Base-by-base conservation (phyloP, 257 asterid species). In the Solanum pinnatisectum region DNA sequence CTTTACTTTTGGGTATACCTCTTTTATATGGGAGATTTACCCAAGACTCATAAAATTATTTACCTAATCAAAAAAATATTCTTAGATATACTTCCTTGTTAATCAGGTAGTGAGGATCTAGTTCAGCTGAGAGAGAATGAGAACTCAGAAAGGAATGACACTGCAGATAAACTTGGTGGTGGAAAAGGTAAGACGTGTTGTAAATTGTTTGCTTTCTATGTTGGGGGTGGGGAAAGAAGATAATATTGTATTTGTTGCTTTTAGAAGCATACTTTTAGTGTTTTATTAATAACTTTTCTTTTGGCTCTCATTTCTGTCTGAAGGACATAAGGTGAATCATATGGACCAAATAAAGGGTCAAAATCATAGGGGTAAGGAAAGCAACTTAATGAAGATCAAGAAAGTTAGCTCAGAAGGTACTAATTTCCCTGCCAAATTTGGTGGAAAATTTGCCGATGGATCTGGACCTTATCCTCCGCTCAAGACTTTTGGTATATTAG, bases 401-500 rank as follows among this genome's bases (percentile, higher is more conserved):
- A 92, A 91, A 68, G 46, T 90, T 68, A 89, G 87, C 59, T 65
- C 90, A 3, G 90, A 91, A 81, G 88, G 49, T 70, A 67, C 78
- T 40, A 91, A 65, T 16, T 36, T 83, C 70, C 88, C 88, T 86
- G 32, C 92, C 70, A 91, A 92, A 89, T 77, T 88, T 46, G 92
- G 88, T 56, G 87, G 86, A 86, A 93, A 91, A 81, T 83, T 72
- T 63, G 82, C 87, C 12, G 95, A 92, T 83, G 94, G 87, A 9
- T 42, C 89, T 72, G 96, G 90, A 82, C 84, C 93, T 25, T 90
- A 88, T 89, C 91, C 95, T 91, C 93, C 93, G 59, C 90, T 83
- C 83, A 89, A 86, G 84, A 84, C 93, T 59, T 88, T 84, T 89
- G 87, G 94, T 71, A 67, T 87, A 23, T 88, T 90, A 25, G 98